Evolutionary conservation across 148 eudicot species (phyloP).

Genomic region (Polygonum aviculare): DNA sequence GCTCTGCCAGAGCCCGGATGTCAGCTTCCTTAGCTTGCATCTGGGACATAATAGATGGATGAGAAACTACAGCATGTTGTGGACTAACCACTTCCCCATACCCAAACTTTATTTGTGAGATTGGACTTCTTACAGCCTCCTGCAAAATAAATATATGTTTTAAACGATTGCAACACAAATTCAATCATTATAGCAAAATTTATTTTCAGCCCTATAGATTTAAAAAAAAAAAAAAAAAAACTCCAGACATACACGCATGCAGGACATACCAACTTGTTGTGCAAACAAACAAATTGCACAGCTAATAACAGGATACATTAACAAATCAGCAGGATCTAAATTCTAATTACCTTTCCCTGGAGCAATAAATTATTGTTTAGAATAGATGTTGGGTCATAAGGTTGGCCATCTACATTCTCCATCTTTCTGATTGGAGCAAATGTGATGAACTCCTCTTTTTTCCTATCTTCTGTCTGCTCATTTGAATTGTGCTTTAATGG

Average conservation of each 20-base stretch:
- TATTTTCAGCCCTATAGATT: background rate
- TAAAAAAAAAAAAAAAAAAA: background rate
- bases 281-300: background rate
- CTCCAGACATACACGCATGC: background rate
- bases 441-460: constrained; percentile 38
- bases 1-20: constrained; percentile 79
- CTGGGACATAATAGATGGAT: constrained; percentile 49
- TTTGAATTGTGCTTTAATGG: constrained; percentile 44
- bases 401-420: constrained; percentile 29
- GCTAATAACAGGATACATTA: background rate
- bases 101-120: constrained; percentile 33
- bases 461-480: constrained; percentile 38
- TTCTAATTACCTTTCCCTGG: constrained; percentile 51
- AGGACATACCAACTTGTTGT: background rate
- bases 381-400: constrained; percentile 38
- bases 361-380: constrained; percentile 34
- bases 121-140: constrained; percentile 40
- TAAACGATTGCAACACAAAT: background rate
- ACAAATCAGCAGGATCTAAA: constrained; percentile 15
- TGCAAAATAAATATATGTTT: constrained; percentile 18
- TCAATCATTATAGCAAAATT: background rate
- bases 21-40: constrained; percentile 91
- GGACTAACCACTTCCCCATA: constrained; percentile 27
- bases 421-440: constrained; percentile 31
- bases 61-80: constrained; percentile 44